Percentiles rank a stretch among this genome's conserved stretches.
These are phyloP conservation scores for Antitrichia curtipendula DNA, from an alignment of 225 moss, liverwort and hornwort species.

Conservation along the genomic window DNA sequence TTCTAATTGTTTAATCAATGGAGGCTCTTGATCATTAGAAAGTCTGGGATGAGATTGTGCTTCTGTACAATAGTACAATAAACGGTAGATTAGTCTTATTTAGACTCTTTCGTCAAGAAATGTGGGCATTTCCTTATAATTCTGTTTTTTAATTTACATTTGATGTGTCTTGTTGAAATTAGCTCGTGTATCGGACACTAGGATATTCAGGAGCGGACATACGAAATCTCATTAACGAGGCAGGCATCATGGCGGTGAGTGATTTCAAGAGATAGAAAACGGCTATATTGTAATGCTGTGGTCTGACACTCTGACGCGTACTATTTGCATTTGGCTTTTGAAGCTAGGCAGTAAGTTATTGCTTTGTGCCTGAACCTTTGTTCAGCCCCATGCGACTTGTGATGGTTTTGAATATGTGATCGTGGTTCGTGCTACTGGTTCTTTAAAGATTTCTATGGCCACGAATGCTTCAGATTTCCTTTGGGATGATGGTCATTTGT, in stretches of 20 bases:
- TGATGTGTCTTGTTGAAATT: constrained; percentile 12
- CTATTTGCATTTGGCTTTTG: not conserved
- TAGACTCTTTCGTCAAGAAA: not conserved
- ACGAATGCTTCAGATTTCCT: not conserved
- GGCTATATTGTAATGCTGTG: not conserved
- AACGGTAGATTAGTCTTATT: not conserved
- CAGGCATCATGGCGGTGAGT: constrained; percentile 97
- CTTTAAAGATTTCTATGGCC: not conserved
- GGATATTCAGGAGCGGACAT: constrained; percentile 99
- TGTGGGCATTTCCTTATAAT: not conserved
- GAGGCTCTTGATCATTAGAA: not conserved
- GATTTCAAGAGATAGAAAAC: not conserved
- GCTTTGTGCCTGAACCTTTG: not conserved
- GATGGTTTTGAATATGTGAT: not conserved
- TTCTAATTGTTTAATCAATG: not conserved
- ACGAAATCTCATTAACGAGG: constrained; percentile 95
- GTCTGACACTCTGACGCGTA: not conserved
- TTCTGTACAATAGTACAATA: not conserved
- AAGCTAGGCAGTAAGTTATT: not conserved
- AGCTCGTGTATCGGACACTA: constrained; percentile 92
- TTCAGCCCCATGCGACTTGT: not conserved
- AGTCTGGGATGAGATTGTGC: not conserved
- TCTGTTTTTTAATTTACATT: not conserved
- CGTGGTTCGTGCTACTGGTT: not conserved
- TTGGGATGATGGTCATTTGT: not conserved